These are phyloP conservation scores for Leptographium procerum DNA, from an alignment of 2,329 filamentous ascomycete species.

Conservation along the genomic window DNA sequence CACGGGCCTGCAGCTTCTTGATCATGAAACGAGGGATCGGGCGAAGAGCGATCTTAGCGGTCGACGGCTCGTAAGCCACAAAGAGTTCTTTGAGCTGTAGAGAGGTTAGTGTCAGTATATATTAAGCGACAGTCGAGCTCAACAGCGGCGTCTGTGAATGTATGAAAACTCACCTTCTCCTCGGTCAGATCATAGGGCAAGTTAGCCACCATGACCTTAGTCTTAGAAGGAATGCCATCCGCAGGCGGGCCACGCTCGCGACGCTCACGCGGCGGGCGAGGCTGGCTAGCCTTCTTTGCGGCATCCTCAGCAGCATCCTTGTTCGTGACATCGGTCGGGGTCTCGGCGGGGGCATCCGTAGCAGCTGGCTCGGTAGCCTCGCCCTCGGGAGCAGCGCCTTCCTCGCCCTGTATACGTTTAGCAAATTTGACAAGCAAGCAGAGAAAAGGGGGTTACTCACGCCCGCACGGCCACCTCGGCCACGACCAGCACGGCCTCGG, in stretches of 20 bases:
- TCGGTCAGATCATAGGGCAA: conserved; percentile 96
- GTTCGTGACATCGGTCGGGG: conserved; percentile 52
- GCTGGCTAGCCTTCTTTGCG: conserved; percentile 42
- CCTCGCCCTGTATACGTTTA: conserved; percentile 24
- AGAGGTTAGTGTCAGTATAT: conserved; percentile 11
- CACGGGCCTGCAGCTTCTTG: conserved; percentile 98
- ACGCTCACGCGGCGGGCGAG: conserved; percentile 43
- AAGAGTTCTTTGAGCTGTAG: conserved; percentile 92
- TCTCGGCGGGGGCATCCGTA: conserved; percentile 37
- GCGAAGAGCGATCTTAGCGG: conserved; percentile 96
- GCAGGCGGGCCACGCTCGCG: conserved; percentile 88
- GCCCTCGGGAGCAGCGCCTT: conserved; percentile 31
- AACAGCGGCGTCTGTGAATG: not conserved
- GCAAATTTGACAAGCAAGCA: not conserved
- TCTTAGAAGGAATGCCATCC: conserved; percentile 96
- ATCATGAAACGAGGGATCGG: conserved; percentile 99
- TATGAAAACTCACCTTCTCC: conserved; percentile 61
- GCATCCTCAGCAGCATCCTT: conserved; percentile 44
- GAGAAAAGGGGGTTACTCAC: conserved; percentile 23
- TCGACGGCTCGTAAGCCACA: conserved; percentile 78
- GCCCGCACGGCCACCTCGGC: conserved; percentile 53
- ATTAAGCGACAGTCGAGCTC: not conserved
- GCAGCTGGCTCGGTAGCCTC: conserved; percentile 34
- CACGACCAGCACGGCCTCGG: conserved; percentile 53
- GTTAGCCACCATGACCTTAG: conserved; percentile 99